Evolutionary conservation across 164 flowering plant species (phyloP).

Genomic region (Magnolia kwangsiensis): DNA sequence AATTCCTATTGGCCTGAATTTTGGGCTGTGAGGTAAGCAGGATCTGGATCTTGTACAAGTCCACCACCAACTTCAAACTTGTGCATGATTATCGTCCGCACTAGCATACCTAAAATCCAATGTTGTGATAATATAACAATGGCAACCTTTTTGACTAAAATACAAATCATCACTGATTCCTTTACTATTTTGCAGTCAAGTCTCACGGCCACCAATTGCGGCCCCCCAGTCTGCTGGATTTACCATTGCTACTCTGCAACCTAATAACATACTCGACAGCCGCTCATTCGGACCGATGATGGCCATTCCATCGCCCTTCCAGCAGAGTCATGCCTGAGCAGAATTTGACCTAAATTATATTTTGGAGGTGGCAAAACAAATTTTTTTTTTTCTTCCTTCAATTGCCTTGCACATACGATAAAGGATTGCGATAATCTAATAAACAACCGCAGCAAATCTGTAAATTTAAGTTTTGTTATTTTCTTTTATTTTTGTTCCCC

Average conservation of each 20-base stretch:
- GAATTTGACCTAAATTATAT: neutral
- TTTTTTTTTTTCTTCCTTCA: neutral
- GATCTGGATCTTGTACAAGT: too few relatives aligned
- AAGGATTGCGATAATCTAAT: neutral
- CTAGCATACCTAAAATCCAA: neutral
- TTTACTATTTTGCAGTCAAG: conserved; percentile 36
- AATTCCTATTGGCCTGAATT: too few relatives aligned
- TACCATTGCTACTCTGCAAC: conserved; percentile 42
- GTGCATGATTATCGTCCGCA: neutral
- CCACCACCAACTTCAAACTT: too few relatives aligned
- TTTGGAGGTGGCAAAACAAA: neutral
- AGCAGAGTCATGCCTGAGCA: conserved; percentile 39
- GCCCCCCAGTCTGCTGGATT: conserved; percentile 51
- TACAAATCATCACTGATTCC: neutral
- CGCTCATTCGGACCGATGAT: conserved; percentile 28
- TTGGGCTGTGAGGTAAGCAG: too few relatives aligned
- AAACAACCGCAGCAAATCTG: too few relatives aligned
- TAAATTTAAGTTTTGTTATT: too few relatives aligned
- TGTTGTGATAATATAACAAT: neutral
- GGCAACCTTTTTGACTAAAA: neutral
- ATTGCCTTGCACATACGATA: neutral
- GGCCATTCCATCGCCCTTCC: conserved; percentile 49
- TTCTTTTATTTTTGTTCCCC: too few relatives aligned
- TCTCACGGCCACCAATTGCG: conserved; percentile 39
- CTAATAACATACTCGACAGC: conserved; percentile 34